Base-by-base conservation (phyloP, 495 filamentous ascomycete species). In the Lophiotrema nucula region DNA sequence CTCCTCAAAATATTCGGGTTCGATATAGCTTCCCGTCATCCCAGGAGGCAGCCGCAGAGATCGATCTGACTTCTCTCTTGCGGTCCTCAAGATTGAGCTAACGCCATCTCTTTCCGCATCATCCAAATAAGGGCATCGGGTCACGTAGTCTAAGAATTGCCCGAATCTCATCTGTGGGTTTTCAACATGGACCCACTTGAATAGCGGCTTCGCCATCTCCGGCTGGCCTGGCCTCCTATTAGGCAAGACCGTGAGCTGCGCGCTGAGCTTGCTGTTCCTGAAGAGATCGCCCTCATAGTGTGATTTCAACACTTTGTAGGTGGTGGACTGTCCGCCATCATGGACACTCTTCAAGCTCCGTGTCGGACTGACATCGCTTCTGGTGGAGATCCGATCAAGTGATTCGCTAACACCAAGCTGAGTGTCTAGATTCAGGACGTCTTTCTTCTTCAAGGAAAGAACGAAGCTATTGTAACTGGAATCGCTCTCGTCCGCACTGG, bases 1-100 rank as follows among this genome's bases (percentile, higher is more conserved):
- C 41, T 55, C 52, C 22, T 55, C 52, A 23, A 46, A 55, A 26
- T 55, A 55, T 24, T 55, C 52, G 2, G 52, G 52, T 16, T 55
- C 52, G 4, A 55, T 26, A 44, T 55, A 55, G 23, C 18, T 55
- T 2, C 52, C 52, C 15, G 23, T 55, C 42, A 55, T 45, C 3
- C 52, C 42, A 10, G 42, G 22, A 5, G 52, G 52, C 52, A 45
- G 38, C 8, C 52, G 38, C 13, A 55, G 38, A 16, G 52, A 55
- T 11, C 2, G 38, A 22, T 55, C 52, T 4, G 52, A 55, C 41
- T 55, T 55, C 52, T 55, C 52, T 15, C 52, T 3, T 5, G 52
- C 39, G 15, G 52, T 35, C 19, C 42, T 55, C 25, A 55, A 31
- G 12, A 55, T 46, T 4, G 52, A 55, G 15, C 24, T 26, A 11